Conservation (phyloP, 129 eudicot genomes). For the Flaveria ramosissima region DNA sequence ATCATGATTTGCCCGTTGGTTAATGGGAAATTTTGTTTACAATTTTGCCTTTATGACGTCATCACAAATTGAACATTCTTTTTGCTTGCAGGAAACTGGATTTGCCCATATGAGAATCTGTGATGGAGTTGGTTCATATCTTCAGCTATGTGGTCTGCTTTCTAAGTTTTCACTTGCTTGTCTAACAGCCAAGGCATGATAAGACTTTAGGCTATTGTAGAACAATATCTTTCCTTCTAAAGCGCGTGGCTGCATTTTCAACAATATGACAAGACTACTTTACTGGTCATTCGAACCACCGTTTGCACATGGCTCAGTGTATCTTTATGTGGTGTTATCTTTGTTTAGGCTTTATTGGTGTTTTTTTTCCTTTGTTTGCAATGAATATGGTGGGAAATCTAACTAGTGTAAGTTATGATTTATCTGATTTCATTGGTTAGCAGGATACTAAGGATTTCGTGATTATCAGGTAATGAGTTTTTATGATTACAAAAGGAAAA, state of each 20-base stretch:
- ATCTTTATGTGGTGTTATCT: background rate
- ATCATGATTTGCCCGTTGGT: background rate
- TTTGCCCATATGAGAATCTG: conserved; percentile 98
- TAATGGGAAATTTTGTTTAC: background rate
- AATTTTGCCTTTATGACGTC: background rate
- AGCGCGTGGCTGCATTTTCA: background rate
- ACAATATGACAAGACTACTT: background rate
- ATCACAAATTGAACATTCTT: background rate
- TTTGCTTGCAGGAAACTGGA: conserved; percentile 79
- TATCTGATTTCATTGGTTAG: too few species aligned
- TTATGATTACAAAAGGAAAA: too few species aligned
- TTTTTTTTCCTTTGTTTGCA: background rate
- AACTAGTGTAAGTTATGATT: too few species aligned
- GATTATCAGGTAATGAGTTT: too few species aligned
- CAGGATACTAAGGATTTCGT: too few species aligned
- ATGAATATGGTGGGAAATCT: background rate
- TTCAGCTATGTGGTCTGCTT: conserved; percentile 86
- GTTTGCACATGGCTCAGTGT: background rate
- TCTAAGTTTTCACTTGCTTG: conserved; percentile 80
- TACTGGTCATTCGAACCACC: background rate
- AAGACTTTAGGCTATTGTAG: conserved; percentile 22
- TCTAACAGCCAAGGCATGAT: conserved; percentile 80
- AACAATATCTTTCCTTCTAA: conserved; percentile 1
- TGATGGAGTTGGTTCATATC: conserved; percentile 99
- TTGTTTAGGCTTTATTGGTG: background rate